These are phyloP conservation scores for Cucurbita maxima DNA, from an alignment of 306 rosid species.

Conservation along the genomic window DNA sequence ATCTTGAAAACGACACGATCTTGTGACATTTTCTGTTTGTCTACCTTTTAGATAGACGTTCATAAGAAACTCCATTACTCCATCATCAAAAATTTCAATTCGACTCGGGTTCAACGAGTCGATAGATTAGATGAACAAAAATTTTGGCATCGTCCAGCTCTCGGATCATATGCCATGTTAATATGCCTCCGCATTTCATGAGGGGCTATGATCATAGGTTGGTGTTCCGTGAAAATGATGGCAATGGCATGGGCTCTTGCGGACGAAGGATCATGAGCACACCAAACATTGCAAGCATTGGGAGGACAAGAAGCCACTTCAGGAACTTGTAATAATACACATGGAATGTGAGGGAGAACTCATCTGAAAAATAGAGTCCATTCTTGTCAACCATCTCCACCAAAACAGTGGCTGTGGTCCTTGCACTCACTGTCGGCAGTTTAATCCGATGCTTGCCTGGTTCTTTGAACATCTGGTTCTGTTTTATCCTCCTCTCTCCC, in stretches of 20 bases:
- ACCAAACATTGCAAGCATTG: conserved; percentile 90
- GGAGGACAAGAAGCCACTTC: conserved; percentile 94
- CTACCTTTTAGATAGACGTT: not conserved
- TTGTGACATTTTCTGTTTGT: not conserved
- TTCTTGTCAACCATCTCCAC: conserved; percentile 98
- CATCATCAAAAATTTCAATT: not conserved
- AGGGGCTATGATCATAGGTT: conserved; percentile 22
- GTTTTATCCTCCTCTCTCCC: conserved; percentile 78
- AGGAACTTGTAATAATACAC: conserved; percentile 85
- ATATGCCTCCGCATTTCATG: not conserved
- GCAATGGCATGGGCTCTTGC: conserved; percentile 79
- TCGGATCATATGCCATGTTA: not conserved
- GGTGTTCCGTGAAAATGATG: conserved; percentile 77
- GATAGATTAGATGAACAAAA: not conserved
- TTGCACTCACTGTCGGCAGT: conserved; percentile 72
- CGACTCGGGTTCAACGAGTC: not conserved
- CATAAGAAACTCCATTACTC: not conserved
- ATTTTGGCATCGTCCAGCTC: not conserved
- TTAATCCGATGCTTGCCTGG: conserved; percentile 74
- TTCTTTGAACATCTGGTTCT: conserved; percentile 33
- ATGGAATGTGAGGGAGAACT: conserved; percentile 93
- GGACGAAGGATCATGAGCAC: conserved; percentile 85
- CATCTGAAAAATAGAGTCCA: conserved; percentile 78
- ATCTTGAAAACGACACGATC: not conserved
- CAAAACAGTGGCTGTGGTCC: conserved; percentile 82